phyloP scores from a whole-genome alignment of 345 rosid genomes.

The Turritis glabra region DNA sequence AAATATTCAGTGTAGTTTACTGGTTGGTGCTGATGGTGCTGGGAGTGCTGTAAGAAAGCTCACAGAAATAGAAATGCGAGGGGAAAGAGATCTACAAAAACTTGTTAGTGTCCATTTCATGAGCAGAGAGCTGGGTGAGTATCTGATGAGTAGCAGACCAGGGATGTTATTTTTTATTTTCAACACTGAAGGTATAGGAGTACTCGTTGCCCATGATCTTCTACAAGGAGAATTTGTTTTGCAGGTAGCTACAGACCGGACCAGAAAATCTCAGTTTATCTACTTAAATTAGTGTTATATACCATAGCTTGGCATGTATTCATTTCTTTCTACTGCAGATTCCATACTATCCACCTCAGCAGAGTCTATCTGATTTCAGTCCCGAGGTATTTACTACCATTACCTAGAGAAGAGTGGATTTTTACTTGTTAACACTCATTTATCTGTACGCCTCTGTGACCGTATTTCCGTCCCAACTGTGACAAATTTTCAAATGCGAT shows the following conservation, averaged over 20 bases:
- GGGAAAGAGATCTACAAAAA: slow-evolving; percentile 83
- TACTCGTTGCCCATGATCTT: slow-evolving; percentile 94
- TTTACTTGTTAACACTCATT: background rate
- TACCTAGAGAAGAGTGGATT: background rate
- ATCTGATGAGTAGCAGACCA: slow-evolving; percentile 67
- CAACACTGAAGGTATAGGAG: slow-evolving; percentile 88
- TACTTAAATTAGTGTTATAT: background rate
- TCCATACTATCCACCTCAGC: slow-evolving; percentile 97
- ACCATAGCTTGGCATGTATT: background rate
- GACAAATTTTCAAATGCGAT: background rate
- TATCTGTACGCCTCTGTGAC: background rate
- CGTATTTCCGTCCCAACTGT: background rate
- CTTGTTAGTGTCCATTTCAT: slow-evolving; percentile 88
- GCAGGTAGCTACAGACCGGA: slow-evolving; percentile 52
- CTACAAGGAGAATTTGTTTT: slow-evolving; percentile 83
- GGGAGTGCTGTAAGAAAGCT: slow-evolving; percentile 78
- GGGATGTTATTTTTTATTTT: slow-evolving; percentile 93
- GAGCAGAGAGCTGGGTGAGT: slow-evolving; percentile 76
- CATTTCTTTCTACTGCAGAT: slow-evolving; percentile 46
- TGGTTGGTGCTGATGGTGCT: slow-evolving; percentile 91
- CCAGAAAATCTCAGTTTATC: slow-evolving; percentile 5
- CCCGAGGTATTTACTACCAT: slow-evolving; percentile 54
- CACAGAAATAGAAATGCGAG: slow-evolving; percentile 58
- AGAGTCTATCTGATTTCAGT: slow-evolving; percentile 69
- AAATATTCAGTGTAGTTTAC: slow-evolving; percentile 57